Conservation (phyloP, 2,329 filamentous ascomycete species). For the Fusarium zealandicum region DNA sequence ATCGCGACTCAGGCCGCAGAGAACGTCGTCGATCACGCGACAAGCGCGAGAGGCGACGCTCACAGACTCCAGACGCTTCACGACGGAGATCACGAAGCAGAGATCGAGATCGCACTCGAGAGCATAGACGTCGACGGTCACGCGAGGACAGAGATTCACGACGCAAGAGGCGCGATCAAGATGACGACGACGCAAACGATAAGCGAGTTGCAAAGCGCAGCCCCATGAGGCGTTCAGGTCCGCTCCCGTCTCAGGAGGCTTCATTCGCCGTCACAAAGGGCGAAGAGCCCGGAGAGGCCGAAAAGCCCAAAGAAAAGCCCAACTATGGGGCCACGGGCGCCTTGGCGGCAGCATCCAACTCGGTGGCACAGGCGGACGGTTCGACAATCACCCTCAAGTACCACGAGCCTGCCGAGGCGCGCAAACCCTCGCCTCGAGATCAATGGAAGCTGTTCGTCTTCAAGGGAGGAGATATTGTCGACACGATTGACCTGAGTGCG, state of each 20-base stretch:
- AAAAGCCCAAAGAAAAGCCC: slow-evolving; percentile 80
- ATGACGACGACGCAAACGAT: slow-evolving; percentile 30
- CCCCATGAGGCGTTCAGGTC: slow-evolving; percentile 50
- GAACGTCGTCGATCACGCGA: slow-evolving; percentile 43
- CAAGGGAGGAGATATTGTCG: slow-evolving; percentile 80
- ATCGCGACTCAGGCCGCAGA: slow-evolving; percentile 36
- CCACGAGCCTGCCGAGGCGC: slow-evolving; percentile 91
- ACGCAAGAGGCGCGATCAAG: slow-evolving; percentile 35
- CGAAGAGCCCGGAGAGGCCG: slow-evolving; percentile 44
- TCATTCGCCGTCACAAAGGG: slow-evolving; percentile 65
- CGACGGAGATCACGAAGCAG: slow-evolving; percentile 39
- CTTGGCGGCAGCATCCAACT: slow-evolving; percentile 87
- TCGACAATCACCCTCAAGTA: slow-evolving; percentile 88
- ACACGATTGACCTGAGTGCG: slow-evolving; percentile 77
- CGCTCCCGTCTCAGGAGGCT: slow-evolving; percentile 66
- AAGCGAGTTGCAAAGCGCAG: slow-evolving; percentile 35
- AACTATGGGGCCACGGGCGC: slow-evolving; percentile 84
- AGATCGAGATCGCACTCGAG: slow-evolving; percentile 40
- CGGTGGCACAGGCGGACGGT: slow-evolving; percentile 73
- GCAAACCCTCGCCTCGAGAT: slow-evolving; percentile 81
- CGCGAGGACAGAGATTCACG: slow-evolving; percentile 43
- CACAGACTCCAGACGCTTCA: slow-evolving; percentile 43
- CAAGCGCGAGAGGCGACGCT: slow-evolving; percentile 43
- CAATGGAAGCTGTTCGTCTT: slow-evolving; percentile 93
- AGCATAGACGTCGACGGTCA: slow-evolving; percentile 42